These are phyloP conservation scores for Phytopythium boreale DNA, from an alignment of 352 stramenopile genomes.

Conservation along the genomic window DNA sequence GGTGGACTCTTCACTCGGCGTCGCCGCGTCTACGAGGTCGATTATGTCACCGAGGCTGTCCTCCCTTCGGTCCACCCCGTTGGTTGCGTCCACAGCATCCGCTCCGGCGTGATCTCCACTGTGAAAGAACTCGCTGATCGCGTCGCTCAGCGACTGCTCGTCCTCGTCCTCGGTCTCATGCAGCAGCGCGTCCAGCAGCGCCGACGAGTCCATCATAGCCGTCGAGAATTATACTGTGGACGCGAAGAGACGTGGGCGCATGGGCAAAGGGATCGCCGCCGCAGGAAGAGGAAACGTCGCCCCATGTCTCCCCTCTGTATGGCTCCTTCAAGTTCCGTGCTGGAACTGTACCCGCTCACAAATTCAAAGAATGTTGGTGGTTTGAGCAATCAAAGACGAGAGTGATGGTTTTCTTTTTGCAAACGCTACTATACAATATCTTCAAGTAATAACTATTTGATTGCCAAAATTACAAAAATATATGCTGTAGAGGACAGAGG, in stretches of 20 bases:
- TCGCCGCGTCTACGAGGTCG: neutral
- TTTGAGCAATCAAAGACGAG: neutral
- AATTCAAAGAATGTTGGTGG: neutral
- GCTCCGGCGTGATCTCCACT: neutral
- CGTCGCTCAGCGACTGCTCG: neutral
- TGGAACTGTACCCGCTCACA: no score
- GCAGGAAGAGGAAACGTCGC: neutral
- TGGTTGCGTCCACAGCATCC: neutral
- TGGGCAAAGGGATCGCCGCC: no score
- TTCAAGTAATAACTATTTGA: no score
- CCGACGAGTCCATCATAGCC: neutral
- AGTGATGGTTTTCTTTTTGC: no score
- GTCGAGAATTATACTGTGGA: no score
- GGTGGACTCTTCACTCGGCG: neutral
- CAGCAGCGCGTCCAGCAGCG: constrained; percentile 9
- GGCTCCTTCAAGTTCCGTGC: neutral
- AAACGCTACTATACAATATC: no score
- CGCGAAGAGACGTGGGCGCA: no score
- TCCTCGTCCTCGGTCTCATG: constrained; percentile 5
- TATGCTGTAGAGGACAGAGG: no score
- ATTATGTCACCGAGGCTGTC: neutral
- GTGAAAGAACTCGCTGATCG: neutral
- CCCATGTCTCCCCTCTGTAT: neutral
- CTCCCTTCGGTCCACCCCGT: neutral
- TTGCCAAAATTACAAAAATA: no score